A percentile compares a stretch with the other conserved stretches of the same genome.
Conservation (phyloP, 495 filamentous ascomycete species). For the Penicillium bialowiezense region DNA sequence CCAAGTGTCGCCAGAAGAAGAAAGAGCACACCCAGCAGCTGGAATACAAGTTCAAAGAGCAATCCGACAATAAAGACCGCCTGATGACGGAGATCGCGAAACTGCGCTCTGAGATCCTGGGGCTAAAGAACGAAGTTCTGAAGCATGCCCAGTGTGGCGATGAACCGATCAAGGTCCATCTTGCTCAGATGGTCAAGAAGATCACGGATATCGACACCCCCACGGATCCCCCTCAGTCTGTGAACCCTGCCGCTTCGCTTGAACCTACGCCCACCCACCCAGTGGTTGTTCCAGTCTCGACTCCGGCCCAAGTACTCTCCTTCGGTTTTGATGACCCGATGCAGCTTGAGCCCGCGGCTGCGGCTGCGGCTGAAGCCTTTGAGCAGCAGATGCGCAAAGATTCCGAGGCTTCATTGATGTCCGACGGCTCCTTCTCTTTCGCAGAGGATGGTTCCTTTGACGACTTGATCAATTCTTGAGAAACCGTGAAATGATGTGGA, state of each 20-base stretch:
- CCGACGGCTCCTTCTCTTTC: slow-evolving; percentile 31
- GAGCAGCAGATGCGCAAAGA: slow-evolving; percentile 31
- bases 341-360: slow-evolving; percentile 22
- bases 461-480: slow-evolving; percentile 33
- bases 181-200: slow-evolving; percentile 43
- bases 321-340: slow-evolving; percentile 40
- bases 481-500: not conserved
- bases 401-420: slow-evolving; percentile 26
- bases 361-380: slow-evolving; percentile 17
- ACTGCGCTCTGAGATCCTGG: slow-evolving; percentile 42
- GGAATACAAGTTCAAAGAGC: slow-evolving; percentile 41
- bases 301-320: slow-evolving; percentile 15
- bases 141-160: slow-evolving; percentile 59
- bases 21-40: slow-evolving; percentile 68
- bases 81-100: slow-evolving; percentile 57
- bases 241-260: slow-evolving; percentile 5
- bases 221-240: not conserved
- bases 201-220: slow-evolving; percentile 27
- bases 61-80: slow-evolving; percentile 60
- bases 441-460: slow-evolving; percentile 30
- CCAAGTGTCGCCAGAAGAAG: slow-evolving; percentile 86
- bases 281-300: slow-evolving; percentile 1
- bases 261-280: slow-evolving; percentile 2
- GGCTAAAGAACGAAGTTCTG: slow-evolving; percentile 57
- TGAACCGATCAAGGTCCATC: slow-evolving; percentile 48